Conservation (phyloP, 331 rosid genomes). For the Pyracantha coccinea region DNA sequence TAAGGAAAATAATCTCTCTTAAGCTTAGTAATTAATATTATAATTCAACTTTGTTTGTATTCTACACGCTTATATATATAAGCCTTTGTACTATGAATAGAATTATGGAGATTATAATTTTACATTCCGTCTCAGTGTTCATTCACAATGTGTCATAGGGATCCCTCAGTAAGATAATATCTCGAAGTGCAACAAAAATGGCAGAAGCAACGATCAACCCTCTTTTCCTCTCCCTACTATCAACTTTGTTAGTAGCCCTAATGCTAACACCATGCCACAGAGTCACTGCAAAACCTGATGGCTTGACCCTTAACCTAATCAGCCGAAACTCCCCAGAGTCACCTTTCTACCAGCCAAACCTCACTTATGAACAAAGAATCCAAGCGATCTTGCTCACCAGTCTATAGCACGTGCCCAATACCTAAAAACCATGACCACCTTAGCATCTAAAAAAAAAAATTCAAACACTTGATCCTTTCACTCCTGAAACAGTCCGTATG, state of each 20-base stretch:
- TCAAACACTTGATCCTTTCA: neutral
- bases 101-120: no score
- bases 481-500: neutral
- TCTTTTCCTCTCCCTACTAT: neutral
- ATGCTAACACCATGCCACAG: neutral
- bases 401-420: neutral
- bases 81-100: no score
- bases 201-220: neutral
- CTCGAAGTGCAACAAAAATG: neutral
- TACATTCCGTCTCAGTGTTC: no score
- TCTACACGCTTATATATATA: no score
- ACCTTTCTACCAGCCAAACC: neutral
- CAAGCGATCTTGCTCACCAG: neutral
- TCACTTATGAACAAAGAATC: neutral
- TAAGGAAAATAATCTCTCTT: no score
- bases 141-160: no score
- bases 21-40: no score
- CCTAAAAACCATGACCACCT: neutral
- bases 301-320: neutral
- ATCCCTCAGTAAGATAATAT: no score
- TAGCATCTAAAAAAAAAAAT: neutral
- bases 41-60: no score
- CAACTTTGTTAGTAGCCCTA: neutral
- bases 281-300: neutral
- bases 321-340: neutral